Conservation (phyloP, 495 filamentous ascomycete species). For the Daldinia bambusicola region DNA sequence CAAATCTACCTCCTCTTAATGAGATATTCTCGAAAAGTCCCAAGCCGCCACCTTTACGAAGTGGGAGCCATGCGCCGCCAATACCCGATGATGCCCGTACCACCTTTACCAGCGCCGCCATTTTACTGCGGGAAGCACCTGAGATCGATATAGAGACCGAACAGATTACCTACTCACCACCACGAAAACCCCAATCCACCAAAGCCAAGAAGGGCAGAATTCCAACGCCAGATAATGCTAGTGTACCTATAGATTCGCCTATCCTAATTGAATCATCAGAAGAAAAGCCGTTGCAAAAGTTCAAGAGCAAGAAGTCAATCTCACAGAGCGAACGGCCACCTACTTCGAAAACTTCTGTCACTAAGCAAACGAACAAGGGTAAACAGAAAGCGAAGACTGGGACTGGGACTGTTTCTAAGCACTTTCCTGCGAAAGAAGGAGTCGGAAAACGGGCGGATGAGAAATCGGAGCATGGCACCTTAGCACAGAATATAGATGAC, state of each 20-base stretch:
- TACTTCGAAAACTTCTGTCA: conserved; percentile 48
- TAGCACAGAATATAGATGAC: conserved; percentile 4
- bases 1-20: conserved; percentile 55
- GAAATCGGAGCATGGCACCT: conserved; percentile 3
- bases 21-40: conserved; percentile 52
- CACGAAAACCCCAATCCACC: conserved; percentile 37
- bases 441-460: conserved; percentile 9
- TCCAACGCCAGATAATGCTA: conserved; percentile 5
- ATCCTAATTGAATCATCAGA: conserved; percentile 42
- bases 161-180: conserved; percentile 33
- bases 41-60: conserved; percentile 46
- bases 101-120: conserved; percentile 57
- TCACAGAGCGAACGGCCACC: conserved; percentile 45
- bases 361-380: conserved; percentile 47
- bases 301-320: conserved; percentile 38
- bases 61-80: conserved; percentile 48
- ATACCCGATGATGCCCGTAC: conserved; percentile 48
- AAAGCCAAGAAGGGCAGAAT: conserved; percentile 34
- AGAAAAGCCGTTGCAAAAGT: conserved; percentile 52
- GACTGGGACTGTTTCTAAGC: conserved; percentile 49
- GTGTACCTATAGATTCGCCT: conserved; percentile 11
- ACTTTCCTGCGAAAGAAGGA: conserved; percentile 48
- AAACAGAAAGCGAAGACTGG: conserved; percentile 42
- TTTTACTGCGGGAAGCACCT: conserved; percentile 45
- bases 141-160: conserved; percentile 49